A percentile compares a stretch with the other conserved stretches of the same genome.
phyloP scores from a whole-genome alignment of 805 yeast genomes.

The Candida schatavii region DNA sequence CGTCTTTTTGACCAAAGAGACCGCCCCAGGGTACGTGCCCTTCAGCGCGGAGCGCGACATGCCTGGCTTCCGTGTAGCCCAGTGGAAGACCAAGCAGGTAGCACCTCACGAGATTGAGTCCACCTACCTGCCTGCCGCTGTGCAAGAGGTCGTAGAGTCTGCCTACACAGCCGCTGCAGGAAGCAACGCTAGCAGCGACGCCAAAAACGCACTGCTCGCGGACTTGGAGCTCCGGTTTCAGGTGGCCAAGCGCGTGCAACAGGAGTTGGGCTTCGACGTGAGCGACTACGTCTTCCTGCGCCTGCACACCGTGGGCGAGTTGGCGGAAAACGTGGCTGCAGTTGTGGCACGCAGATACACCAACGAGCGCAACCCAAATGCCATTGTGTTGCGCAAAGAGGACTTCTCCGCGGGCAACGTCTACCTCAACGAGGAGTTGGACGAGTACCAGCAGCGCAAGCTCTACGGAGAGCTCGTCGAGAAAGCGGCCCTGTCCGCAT shows the following conservation, averaged over 20 bases:
- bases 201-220: conserved; percentile 20
- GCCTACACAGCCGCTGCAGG: conserved; percentile 16
- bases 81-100: conserved; percentile 34
- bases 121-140: conserved; percentile 21
- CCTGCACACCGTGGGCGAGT: conserved; percentile 35
- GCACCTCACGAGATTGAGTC: conserved; percentile 24
- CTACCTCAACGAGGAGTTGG: conserved; percentile 50
- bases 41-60: conserved; percentile 28
- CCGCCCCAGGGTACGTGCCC: conserved; percentile 29
- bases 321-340: conserved; percentile 36
- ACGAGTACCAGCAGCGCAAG: conserved; percentile 43
- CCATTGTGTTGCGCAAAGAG: conserved; percentile 55
- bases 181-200: conserved; percentile 7
- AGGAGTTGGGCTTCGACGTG: conserved; percentile 47
- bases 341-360: conserved; percentile 43
- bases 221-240: conserved; percentile 51
- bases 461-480: conserved; percentile 45
- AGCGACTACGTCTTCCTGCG: conserved; percentile 50
- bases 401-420: conserved; percentile 60
- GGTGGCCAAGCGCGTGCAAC: conserved; percentile 47
- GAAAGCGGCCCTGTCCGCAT: conserved; percentile 36
- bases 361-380: conserved; percentile 73
- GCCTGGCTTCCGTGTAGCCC: conserved; percentile 31
- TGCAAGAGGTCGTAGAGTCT: conserved; percentile 22
- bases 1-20: conserved; percentile 32